phyloP scores from a whole-genome alignment of 192 early-diverging fungal genomes.

The Coemansia aciculifera region DNA sequence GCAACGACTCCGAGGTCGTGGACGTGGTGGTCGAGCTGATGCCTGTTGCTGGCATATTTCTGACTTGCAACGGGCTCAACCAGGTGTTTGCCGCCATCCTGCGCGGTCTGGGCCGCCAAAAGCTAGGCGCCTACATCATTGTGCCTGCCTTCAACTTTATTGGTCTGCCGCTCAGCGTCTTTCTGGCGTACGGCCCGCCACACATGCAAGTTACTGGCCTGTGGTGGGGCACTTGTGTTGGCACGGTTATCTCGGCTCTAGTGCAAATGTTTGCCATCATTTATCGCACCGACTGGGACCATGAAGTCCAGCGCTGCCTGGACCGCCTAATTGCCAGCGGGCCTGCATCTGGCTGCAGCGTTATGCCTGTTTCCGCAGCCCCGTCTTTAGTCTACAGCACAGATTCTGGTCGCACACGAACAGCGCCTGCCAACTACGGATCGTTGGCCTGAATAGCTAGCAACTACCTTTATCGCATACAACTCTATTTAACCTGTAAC shows the following conservation, averaged over 20 bases:
- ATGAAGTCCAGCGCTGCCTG: conserved; percentile 42
- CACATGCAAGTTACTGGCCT: conserved; percentile 44
- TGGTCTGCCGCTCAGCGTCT: conserved; percentile 60
- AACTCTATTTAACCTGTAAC: neutral
- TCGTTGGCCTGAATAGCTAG: neutral
- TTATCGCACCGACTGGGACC: conserved; percentile 29
- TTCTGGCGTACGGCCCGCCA: conserved; percentile 46
- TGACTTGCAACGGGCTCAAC: conserved; percentile 61
- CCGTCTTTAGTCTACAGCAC: neutral
- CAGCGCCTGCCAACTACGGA: neutral
- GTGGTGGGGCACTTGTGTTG: conserved; percentile 47
- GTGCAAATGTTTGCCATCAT: conserved; percentile 35
- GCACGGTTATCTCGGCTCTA: conserved; percentile 30
- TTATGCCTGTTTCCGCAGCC: neutral
- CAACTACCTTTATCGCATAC: neutral
- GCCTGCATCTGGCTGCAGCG: conserved; percentile 6
- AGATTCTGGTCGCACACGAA: neutral
- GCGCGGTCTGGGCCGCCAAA: conserved; percentile 58
- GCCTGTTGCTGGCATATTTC: conserved; percentile 70
- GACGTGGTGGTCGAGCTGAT: conserved; percentile 67
- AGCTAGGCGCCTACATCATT: conserved; percentile 56
- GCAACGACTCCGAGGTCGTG: conserved; percentile 68
- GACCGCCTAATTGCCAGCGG: conserved; percentile 7
- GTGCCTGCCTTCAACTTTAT: conserved; percentile 58
- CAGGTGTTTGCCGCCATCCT: conserved; percentile 61